phyloP scores from a whole-genome alignment of 1,284 basidiomycete genomes.

The Ganoderma resinaceum region DNA sequence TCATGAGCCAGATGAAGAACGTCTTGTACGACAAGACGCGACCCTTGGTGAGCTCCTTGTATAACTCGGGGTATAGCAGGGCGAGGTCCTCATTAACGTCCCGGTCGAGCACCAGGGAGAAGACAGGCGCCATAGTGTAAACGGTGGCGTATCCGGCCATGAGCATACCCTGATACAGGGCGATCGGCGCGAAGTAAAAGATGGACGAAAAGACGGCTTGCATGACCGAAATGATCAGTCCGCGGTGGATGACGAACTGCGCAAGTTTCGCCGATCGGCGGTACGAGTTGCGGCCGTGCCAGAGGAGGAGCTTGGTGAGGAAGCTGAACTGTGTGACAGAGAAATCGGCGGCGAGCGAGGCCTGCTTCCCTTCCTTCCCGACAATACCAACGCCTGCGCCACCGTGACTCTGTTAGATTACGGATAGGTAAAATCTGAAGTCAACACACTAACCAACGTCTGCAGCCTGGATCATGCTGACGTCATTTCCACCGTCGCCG shows the following conservation, averaged over 20 bases:
- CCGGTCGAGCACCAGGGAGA: constrained; percentile 94
- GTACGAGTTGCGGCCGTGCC: constrained; percentile 98
- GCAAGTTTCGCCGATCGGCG: constrained; percentile 97
- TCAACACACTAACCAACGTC: constrained; percentile 87
- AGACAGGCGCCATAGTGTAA: constrained; percentile 99
- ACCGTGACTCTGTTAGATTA: background rate
- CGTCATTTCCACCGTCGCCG: constrained; percentile 94
- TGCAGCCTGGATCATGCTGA: constrained; percentile 96
- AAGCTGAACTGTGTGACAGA: constrained; percentile 96
- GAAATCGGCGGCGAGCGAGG: constrained; percentile 97
- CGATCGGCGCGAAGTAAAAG: constrained; percentile 99
- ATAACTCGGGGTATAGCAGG: constrained; percentile 95
- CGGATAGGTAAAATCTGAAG: background rate
- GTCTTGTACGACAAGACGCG: constrained; percentile 95
- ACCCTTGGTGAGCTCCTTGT: constrained; percentile 97
- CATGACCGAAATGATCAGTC: constrained; percentile 97
- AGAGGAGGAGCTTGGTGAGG: constrained; percentile 94
- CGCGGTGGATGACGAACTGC: constrained; percentile 98
- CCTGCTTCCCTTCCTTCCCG: constrained; percentile 98
- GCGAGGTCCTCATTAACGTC: constrained; percentile 98
- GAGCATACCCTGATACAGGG: constrained; percentile 97
- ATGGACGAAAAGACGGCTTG: constrained; percentile 97
- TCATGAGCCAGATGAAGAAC: constrained; percentile 98
- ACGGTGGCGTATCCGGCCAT: constrained; percentile 98
- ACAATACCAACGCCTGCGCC: constrained; percentile 93